Evolutionary conservation across 768 basidiomycete species (phyloP), one percentile per base, ranked within the genome.

Genomic region (Termitomyces sp.): DNA sequence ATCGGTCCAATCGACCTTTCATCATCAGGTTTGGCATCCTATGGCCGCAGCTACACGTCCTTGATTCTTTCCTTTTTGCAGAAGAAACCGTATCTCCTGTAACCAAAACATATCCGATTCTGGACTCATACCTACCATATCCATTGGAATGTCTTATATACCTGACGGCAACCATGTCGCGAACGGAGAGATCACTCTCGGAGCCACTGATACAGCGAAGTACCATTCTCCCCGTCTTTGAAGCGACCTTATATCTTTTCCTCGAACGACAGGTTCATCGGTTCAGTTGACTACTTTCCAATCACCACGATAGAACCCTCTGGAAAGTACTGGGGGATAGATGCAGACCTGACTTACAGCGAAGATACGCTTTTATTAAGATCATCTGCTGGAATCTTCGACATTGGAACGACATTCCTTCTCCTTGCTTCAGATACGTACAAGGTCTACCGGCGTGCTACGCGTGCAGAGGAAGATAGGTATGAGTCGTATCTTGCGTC

Each of bases 371-470:
- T 61, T 44, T 36, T 59, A 79, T 77, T 32, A 78, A 80, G 46
- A 81, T 83, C 33, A 82, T 84, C 18, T 70, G 84, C 57, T 55
- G 60, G 60, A 14, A 55, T 58, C 13, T 54, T 58, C 30, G 60
- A 61, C 38, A 64, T 54, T 9, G 51, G 60, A 8, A 58, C 57
- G 28, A 61, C 54, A 20, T 45, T 61, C 2, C 38, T 84, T 4
- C 71, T 85, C 52, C 66, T 86, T 55, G 82, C 84, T 11, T 80
- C 81, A 2, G 82, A 84, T 58, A 81, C 82, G 5, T 86, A 84
- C 74, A 66, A 79, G 50, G 71, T 70, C 11, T 88, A 86, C 65
- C 74, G 81, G 67, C 18, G 71, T 20, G 80, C 79, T 16, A 84
- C 81, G 1, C 82, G 81, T 18, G 85, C 77, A 4, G 76, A 66